Conservation (phyloP, 352 stramenopile species). For the Phytophthora cactorum region DNA sequence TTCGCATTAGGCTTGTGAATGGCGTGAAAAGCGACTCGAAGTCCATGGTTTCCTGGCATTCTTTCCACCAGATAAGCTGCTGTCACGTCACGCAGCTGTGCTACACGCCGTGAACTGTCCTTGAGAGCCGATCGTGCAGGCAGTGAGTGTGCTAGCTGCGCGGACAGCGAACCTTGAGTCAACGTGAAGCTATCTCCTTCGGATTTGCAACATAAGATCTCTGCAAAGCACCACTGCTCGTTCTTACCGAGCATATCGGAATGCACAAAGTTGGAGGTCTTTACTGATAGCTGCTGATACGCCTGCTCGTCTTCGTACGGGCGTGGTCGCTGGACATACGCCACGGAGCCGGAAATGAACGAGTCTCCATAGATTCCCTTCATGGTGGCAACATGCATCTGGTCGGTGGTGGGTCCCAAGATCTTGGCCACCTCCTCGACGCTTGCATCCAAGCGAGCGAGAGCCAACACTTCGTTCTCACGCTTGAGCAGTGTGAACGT, state of each 20-base stretch:
- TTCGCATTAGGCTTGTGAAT: constrained; percentile 5
- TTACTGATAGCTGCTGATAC: constrained; percentile 33
- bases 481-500: constrained; percentile 34
- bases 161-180: constrained; percentile 23
- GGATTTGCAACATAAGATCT: constrained; percentile 29
- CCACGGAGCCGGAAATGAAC: constrained; percentile 39
- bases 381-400: constrained; percentile 35
- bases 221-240: constrained; percentile 49
- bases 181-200: constrained; percentile 26
- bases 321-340: constrained; percentile 18
- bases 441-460: constrained; percentile 29
- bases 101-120: constrained; percentile 28
- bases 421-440: constrained; percentile 38
- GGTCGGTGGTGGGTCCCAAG: constrained; percentile 18
- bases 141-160: constrained; percentile 3
- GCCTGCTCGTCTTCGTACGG: constrained; percentile 1
- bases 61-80: constrained; percentile 39
- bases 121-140: constrained; percentile 23
- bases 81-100: constrained; percentile 41
- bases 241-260: constrained; percentile 39
- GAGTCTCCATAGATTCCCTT: constrained; percentile 35
- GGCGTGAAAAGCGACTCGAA: constrained; percentile 50
- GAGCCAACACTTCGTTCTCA: constrained; percentile 29
- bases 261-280: constrained; percentile 41
- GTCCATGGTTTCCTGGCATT: constrained; percentile 22